Base-by-base conservation (phyloP, 192 early-diverging fungal species). In the Lobosporangium transversale region DNA sequence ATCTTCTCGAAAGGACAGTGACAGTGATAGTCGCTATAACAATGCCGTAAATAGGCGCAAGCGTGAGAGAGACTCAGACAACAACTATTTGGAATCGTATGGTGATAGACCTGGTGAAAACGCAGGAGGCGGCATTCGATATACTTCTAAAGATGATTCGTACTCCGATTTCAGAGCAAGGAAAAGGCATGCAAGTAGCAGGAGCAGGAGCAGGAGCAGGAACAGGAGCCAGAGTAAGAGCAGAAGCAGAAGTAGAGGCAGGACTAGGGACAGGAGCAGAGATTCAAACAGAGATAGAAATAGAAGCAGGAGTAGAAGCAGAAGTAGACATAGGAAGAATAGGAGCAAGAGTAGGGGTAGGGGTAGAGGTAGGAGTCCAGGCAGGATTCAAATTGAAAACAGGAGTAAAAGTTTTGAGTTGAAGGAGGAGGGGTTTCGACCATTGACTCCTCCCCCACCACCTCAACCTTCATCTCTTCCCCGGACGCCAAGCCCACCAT, bases 161-260 rank as follows among this genome's bases (percentile, higher is more conserved):
- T 36, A 30, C 36, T 47, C 68, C 18, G 59, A 70, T 17, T 43
- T 58, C 2, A 44, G 52, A 37, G 52, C 59, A 12, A 66, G 44
- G 47, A 76, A 76, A 26, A 54, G 73, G 36, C 58, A 62, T 20
- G 71, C 63, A 0, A 42, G 70, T 35, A 75, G 70, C 29, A 53
- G 64, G 20, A 48, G 53, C 44, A 53, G 42, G n/a, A 57, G 68
- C 50, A 32, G 42, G 30, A 62, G 60, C 55, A 51, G 62, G 48
- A 48, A 57, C 27, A 15, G 62, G n/a, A 51, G 37, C 40, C 32
- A 27, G 27, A 70, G 44, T 37, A 36, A 23, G 4, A 47, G 21
- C 20, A 1, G 8, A 0, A 56, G 54, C 21, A 17, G 11, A 15
- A 52, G 48, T 42, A 43, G 33, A 14, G 40, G 20, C 30, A 47